Evolutionary conservation across 2,329 filamentous ascomycete species (phyloP).

Genomic region (Fusarium pseudocircinatum): DNA sequence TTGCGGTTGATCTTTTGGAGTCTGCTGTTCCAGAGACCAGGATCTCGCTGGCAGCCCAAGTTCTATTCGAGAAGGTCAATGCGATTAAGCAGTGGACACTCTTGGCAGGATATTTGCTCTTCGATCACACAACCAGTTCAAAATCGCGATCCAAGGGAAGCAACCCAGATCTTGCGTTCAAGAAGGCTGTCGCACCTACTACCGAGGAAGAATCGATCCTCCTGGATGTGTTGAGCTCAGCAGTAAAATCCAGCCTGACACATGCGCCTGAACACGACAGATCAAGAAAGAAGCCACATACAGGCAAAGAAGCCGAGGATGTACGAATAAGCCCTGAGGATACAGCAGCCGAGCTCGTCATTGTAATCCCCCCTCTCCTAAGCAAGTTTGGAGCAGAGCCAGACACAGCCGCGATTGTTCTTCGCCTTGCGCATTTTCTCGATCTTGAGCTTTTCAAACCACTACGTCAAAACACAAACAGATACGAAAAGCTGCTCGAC

Average conservation of each 20-base stretch:
- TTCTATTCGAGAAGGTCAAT: slow-evolving; percentile 81
- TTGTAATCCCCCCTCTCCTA: slow-evolving; percentile 82
- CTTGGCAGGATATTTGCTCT: slow-evolving; percentile 88
- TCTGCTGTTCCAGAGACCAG: slow-evolving; percentile 78
- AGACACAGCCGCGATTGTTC: slow-evolving; percentile 83
- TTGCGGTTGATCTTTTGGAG: slow-evolving; percentile 66
- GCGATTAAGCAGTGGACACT: slow-evolving; percentile 89
- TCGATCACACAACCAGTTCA: slow-evolving; percentile 81
- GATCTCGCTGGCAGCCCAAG: slow-evolving; percentile 86
- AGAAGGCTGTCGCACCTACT: slow-evolving; percentile 76
- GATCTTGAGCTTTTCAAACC: slow-evolving; percentile 90
- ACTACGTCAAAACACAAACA: slow-evolving; percentile 83
- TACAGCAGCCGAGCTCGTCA: slow-evolving; percentile 79
- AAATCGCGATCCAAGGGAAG: slow-evolving; percentile 62
- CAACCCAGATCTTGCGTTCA: slow-evolving; percentile 68
- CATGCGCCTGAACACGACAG: slow-evolving; percentile 73
- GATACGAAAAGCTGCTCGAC: slow-evolving; percentile 83
- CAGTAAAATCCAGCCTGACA: slow-evolving; percentile 78
- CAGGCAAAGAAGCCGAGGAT: slow-evolving; percentile 68
- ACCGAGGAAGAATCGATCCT: slow-evolving; percentile 84
- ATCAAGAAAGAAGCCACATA: slow-evolving; percentile 65
- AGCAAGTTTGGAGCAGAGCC: slow-evolving; percentile 95
- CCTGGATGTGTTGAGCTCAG: slow-evolving; percentile 85
- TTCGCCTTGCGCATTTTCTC: slow-evolving; percentile 86
- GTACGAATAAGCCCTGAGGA: slow-evolving; percentile 65